Evolutionary conservation across 1,139 yeast species (phyloP), one percentile per base, ranked within the genome.

Genomic region (Lipomyces yarrowii): DNA sequence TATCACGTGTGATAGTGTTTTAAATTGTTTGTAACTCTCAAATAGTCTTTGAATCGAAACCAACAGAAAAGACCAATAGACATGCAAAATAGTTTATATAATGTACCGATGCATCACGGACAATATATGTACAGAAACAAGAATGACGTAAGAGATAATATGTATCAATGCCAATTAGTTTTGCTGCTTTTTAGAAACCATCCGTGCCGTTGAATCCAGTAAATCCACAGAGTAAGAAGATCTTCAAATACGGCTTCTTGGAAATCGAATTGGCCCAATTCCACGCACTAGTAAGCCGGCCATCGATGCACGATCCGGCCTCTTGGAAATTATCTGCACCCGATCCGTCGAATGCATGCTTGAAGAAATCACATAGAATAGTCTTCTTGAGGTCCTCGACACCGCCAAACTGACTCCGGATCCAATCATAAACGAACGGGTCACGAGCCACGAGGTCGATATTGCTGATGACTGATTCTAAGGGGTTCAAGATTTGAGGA

Each of bases 231-330:
- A 89, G 76, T 63, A 88, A 73, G 74, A 88, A 88, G 58, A 86
- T 79, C 73, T 86, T 87, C 64, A 64, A 73, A 74, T 87, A 88
- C 10, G 82, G 81, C 73, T 87, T 88, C 74, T 87, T 87, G 39
- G 86, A 77, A 57, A 88, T 85, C 67, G 83, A 82, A 73, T 89
- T 88, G 62, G 91, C 88, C 83, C 90, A 89, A 72, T 88, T 89
- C 90, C 93, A 89, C 0, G 92, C 90, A 63, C 89, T 84, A 0
- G 94, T 88, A 62, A 89, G 78, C 62, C 93, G 82, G 30, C 93
- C 94, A 74, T 88, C 94, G 65, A 88, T 88, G 77, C 94, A 88
- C 1, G 90, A 85, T 1, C 94, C 94, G 33, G 91, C 90, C 81
- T 88, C 88, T 74, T 86, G 88, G 75, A 86, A 88, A 75, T 89